Base-by-base conservation (phyloP, 352 stramenopile species). In the Pythium utonaiense region DNA sequence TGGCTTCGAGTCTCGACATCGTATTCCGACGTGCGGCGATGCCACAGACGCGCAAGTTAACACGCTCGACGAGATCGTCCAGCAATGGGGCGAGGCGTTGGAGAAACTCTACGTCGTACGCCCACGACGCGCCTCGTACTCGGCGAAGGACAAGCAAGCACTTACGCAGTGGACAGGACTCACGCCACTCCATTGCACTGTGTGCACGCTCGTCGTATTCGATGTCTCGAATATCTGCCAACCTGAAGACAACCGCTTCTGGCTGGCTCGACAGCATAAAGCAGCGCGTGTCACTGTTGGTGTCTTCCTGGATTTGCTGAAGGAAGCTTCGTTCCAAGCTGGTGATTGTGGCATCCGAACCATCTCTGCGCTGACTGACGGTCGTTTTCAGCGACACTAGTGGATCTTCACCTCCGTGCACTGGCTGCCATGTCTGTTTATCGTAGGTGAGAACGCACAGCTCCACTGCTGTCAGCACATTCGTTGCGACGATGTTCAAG, bases 31-130 rank as follows among this genome's bases (percentile, higher is more conserved):
- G 65, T 0, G 65, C 53, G 0, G 80, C 71, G 16, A 88, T 81
- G 4, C 75, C 77, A 50, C 78, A 63, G 0, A 89, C 63, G 1
- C 79, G 73, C 2, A 64, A 3, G 49, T 89, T 89, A 31, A 86
- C 65, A 16, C 68, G 53, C 1, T 21, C 10, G n/a, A 88, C 71
- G 0, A 89, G 36, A 12, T 68, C 61, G 30, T 88, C 77, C 19
- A 89, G 54, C 19, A 65, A 45, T 4, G 75, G 74, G 10, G 86
- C 13, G 16, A 89, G 44, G 3, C 58, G 67, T 1, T 56, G 27
- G 3, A 93, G 36, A 24, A 91, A 81, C 6, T 89, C 79, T 19
- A 77, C 41, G 38, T 90, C 81, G 44, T 86, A 88, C 14, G 41
- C 45, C 81, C 81, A 91, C 1, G 70, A 74, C 8, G 72, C 75